A percentile compares a stretch with the other conserved stretches of the same genome.
phyloP scores from a whole-genome alignment of 805 yeast species.

The Metschnikowia cubensis region DNA sequence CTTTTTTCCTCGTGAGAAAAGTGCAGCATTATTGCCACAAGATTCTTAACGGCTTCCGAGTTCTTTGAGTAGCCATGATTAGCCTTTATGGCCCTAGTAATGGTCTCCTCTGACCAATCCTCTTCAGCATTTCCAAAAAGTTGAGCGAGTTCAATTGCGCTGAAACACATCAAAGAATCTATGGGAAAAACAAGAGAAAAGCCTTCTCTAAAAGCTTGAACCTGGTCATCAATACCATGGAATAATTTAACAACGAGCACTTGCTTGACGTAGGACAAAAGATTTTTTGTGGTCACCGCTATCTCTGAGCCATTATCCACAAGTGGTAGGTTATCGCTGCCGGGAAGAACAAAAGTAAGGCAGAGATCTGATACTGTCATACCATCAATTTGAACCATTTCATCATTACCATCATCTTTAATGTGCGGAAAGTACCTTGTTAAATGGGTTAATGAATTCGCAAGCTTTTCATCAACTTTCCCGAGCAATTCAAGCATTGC shows the following conservation, averaged over 20 bases:
- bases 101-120: constrained; percentile 74
- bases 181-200: constrained; percentile 82
- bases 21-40: constrained; percentile 58
- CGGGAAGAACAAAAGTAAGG: constrained; percentile 73
- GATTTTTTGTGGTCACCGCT: constrained; percentile 48
- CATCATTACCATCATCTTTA: constrained; percentile 7
- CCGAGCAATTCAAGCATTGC: constrained; percentile 26
- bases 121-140: constrained; percentile 78
- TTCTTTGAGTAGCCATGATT: constrained; percentile 86
- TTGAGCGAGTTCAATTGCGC: constrained; percentile 67
- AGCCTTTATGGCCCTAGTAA: constrained; percentile 62
- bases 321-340: constrained; percentile 59
- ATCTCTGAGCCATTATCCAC: constrained; percentile 51
- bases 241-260: constrained; percentile 59
- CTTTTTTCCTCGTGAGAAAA: constrained; percentile 58
- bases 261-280: constrained; percentile 51
- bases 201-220: constrained; percentile 69
- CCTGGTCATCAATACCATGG: constrained; percentile 60
- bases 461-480: constrained; percentile 55
- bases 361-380: constrained; percentile 51
- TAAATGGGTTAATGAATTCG: constrained; percentile 53
- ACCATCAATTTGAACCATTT: constrained; percentile 27
- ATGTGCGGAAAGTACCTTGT: constrained; percentile 36
- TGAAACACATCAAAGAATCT: constrained; percentile 62
- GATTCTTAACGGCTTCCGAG: constrained; percentile 55